Evolutionary conservation across 2,329 filamentous ascomycete genomes (phyloP).

Genomic region (Paecilomyces formosus): DNA sequence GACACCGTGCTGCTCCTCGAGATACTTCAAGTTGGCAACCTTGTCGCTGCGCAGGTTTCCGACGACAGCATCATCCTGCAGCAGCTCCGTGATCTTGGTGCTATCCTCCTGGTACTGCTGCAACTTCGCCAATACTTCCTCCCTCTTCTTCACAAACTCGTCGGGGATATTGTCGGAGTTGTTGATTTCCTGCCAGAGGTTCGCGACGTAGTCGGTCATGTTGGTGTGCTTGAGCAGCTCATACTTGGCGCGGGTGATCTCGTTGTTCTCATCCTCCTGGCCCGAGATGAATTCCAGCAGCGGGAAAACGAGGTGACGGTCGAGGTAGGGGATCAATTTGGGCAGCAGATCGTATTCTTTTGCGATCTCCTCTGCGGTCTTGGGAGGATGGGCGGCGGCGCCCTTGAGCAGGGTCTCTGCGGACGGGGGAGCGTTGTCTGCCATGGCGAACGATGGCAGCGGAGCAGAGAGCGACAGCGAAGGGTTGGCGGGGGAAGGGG

Average conservation of each 20-base stretch:
- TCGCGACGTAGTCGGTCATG: conserved; percentile 97
- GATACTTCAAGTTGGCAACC: conserved; percentile 94
- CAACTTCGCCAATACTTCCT: conserved; percentile 76
- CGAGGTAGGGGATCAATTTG: conserved; percentile 83
- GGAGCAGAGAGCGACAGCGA: conserved; percentile 1
- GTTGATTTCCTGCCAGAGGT: conserved; percentile 84
- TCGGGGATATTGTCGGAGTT: conserved; percentile 67
- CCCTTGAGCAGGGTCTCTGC: conserved; percentile 44
- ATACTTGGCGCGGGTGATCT: conserved; percentile 81
- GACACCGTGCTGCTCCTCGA: conserved; percentile 94
- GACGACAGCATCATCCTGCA: conserved; percentile 84
- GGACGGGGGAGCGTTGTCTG: conserved; percentile 42
- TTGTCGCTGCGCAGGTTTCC: conserved; percentile 91
- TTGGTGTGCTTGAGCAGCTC: conserved; percentile 93
- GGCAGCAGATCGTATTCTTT: conserved; percentile 75
- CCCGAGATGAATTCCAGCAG: conserved; percentile 85
- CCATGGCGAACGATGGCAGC: conserved; percentile 36
- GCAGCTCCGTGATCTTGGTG: conserved; percentile 76
- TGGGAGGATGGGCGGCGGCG: conserved; percentile 37
- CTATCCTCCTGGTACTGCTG: conserved; percentile 82
- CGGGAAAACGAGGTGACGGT: conserved; percentile 93
- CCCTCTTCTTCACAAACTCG: conserved; percentile 82
- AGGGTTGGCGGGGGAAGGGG: conserved; percentile 9
- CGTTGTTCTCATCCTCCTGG: conserved; percentile 69
- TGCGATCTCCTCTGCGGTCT: conserved; percentile 47